phyloP scores from a whole-genome alignment of 192 early-diverging fungal genomes.

The Chytriomyces sp. region DNA sequence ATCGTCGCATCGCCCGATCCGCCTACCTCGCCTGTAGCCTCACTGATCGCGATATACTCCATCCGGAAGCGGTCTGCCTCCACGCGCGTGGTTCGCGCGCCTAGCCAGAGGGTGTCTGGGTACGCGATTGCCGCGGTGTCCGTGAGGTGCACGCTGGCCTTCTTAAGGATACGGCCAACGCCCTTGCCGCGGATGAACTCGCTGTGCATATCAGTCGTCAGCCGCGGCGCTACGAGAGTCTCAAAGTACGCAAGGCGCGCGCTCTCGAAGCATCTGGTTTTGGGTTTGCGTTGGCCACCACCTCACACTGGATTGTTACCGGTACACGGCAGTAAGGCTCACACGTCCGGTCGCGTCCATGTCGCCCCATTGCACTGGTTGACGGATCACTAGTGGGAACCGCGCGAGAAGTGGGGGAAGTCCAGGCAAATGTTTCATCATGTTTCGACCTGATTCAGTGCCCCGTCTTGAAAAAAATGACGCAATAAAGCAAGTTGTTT shows the following conservation, averaged over 20 bases:
- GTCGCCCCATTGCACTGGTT: slow-evolving; percentile 25
- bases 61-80: not conserved
- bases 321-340: slow-evolving; percentile 5
- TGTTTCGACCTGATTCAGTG: too few relatives aligned
- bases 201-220: slow-evolving; percentile 8
- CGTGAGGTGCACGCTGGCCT: not conserved
- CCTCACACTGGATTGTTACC: too few relatives aligned
- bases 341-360: slow-evolving; percentile 2
- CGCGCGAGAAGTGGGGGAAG: too few relatives aligned
- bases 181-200: slow-evolving; percentile 31
- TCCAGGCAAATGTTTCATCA: too few relatives aligned
- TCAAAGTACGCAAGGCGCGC: slow-evolving; percentile 29
- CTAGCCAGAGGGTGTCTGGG: slow-evolving; percentile 18
- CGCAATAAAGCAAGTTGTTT: too few relatives aligned
- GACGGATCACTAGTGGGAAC: slow-evolving; percentile 2
- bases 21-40: not conserved
- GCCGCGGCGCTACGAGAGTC: slow-evolving; percentile 6
- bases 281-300: too few relatives aligned
- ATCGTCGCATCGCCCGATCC: slow-evolving; percentile 17
- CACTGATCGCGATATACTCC: slow-evolving; percentile 7
- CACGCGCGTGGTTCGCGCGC: slow-evolving; percentile 7
- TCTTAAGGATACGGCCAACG: slow-evolving; percentile 24
- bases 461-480: too few relatives aligned
- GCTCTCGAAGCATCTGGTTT: slow-evolving; percentile 25
- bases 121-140: not conserved